Base-by-base conservation (phyloP, 192 early-diverging fungal genomes). In the Podila epicladia region DNA sequence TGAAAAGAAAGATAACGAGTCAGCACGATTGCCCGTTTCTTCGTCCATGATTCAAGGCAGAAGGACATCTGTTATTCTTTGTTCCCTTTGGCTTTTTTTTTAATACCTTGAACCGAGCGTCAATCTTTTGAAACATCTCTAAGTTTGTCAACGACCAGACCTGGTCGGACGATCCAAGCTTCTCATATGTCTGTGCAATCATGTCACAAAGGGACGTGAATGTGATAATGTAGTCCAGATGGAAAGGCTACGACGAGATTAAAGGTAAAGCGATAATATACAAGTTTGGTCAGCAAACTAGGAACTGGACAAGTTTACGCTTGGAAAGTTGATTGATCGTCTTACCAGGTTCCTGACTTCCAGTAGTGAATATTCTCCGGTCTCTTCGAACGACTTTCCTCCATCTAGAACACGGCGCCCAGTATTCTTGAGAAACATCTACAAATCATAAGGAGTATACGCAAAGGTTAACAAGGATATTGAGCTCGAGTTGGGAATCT, bases 271-370 rank as follows among this genome's bases (percentile, higher is more conserved):
- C 41, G 12, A 41, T 12, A 15, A 45, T 3, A 37, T 37, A 9
- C 35, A 37, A 11, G 35, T 37, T 15, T 45, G 41, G 41, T 45
- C 41, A 17, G 11, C 15, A 45, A 45, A 11, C 2, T 4, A 15
- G 4, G 41, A 17, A 45, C 4, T 38, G 9, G 58, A 51, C 37
- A 50, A 60, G 15, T 13, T 29, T 22, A 61, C 3, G 26, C 9
- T 38, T 20, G 12, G 29, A 0, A 48, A 19, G 32, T 19, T 6
- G 26, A 1, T 33, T 31, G 0, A 51, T 35, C 11, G 15, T 0
- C 41, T 65, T 78, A 78, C 75, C 69, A 79, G 28, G 26, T 65
- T 64, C n/a, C 75, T 62, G 53, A 79, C 75, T 64, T 79, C 75
- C 22, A 79, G 70, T 28, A 72, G 51, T n/a, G 75, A 67, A 19